Evolutionary conservation across 257 asterid genomes (phyloP).

Genomic region (Fraxinus quadrangulata): DNA sequence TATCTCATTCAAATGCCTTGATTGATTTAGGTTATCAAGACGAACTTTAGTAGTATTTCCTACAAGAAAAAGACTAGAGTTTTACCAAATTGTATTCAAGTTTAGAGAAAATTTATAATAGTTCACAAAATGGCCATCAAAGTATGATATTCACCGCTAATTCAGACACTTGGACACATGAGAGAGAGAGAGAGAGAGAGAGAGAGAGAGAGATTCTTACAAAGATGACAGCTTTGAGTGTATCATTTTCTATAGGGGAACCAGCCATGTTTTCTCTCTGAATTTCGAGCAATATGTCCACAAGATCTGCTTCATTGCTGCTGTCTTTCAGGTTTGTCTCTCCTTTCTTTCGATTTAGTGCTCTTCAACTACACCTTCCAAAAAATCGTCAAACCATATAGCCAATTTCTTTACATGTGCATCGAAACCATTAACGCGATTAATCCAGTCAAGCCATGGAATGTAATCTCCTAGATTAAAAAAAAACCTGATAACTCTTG

Average conservation of each 20-base stretch:
- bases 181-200: too few relatives aligned
- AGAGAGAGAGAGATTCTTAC: constrained; percentile 23
- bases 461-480: not conserved
- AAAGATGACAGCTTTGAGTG: constrained; percentile 43
- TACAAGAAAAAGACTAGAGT: too few relatives aligned
- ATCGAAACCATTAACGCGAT: not conserved
- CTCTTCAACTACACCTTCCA: not conserved
- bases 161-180: not conserved
- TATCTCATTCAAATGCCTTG: not conserved
- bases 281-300: not conserved
- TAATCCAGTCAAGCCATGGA: not conserved
- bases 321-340: not conserved
- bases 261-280: constrained; percentile 19
- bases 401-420: not conserved
- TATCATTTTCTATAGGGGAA: constrained; percentile 24
- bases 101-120: too few relatives aligned
- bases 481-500: constrained; percentile 28
- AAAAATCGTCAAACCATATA: not conserved
- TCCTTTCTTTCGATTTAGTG: not conserved
- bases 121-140: too few relatives aligned
- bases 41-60: too few relatives aligned
- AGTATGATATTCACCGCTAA: not conserved
- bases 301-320: not conserved
- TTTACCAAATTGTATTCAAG: too few relatives aligned
- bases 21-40: too few relatives aligned